Conservation (phyloP, 768 basidiomycete species). For the Mycena sanguinolenta region DNA sequence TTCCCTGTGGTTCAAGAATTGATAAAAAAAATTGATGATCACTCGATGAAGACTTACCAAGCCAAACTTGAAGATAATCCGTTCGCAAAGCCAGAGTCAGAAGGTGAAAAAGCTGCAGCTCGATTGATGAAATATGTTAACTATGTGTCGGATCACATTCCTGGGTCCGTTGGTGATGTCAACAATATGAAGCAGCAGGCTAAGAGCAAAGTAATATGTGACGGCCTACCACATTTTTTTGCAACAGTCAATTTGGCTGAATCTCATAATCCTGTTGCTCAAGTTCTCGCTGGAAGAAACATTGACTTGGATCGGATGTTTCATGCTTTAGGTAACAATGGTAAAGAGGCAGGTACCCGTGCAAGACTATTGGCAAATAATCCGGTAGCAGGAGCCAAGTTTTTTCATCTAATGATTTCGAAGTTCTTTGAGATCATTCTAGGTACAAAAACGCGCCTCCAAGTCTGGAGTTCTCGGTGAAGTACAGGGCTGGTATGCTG, state of each 20-base stretch:
- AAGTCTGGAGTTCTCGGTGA: background rate
- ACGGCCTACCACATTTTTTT: background rate
- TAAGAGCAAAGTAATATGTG: background rate
- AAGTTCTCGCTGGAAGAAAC: background rate
- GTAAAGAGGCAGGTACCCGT: background rate
- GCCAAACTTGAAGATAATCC: background rate
- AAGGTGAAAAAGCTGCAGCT: background rate
- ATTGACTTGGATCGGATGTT: background rate
- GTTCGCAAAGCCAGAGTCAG: background rate
- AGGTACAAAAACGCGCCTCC: background rate
- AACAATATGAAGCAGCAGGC: background rate
- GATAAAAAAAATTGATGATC: background rate
- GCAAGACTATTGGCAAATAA: background rate
- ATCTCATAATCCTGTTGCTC: constrained; percentile 1
- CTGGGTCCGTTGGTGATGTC: background rate
- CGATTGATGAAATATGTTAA: background rate
- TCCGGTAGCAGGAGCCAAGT: background rate
- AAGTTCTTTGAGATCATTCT: background rate
- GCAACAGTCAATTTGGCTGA: background rate
- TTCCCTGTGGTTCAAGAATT: background rate
- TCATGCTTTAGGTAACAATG: background rate
- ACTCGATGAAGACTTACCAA: background rate
- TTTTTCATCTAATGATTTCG: background rate
- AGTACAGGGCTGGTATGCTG: background rate
- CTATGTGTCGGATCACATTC: background rate